A percentile compares a stretch with the other conserved stretches of the same genome.
These are phyloP conservation scores for Glomus cerebriforme DNA, from an alignment of 192 early-diverging fungal species.

Conservation along the genomic window DNA sequence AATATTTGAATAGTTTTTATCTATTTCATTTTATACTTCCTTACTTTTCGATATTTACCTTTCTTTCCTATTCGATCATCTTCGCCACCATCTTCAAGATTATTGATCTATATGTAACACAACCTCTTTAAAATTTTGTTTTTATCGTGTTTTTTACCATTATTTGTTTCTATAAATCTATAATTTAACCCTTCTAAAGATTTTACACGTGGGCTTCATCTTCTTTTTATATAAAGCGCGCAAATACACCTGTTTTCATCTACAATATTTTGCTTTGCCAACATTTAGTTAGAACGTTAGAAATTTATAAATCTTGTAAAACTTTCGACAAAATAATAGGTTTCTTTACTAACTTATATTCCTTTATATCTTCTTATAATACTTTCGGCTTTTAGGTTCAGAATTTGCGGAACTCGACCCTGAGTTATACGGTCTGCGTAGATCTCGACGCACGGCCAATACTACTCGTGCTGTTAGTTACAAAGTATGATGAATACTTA, in stretches of 20 bases:
- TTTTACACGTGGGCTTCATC: neutral
- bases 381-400: constrained; percentile 1
- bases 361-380: neutral
- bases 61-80: constrained; percentile 6
- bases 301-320: neutral
- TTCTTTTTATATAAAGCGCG: neutral
- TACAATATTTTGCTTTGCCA: neutral
- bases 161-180: neutral
- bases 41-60: neutral
- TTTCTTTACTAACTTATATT: neutral
- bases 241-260: neutral
- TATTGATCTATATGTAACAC: neutral
- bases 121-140: neutral
- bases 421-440: constrained; percentile 25
- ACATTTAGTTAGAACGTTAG: neutral
- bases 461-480: constrained; percentile 6
- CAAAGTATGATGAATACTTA: constrained; percentile 1
- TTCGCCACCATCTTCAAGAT: constrained; percentile 9
- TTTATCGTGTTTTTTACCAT: neutral
- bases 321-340: neutral
- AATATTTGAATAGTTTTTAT: neutral
- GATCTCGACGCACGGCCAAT: constrained; percentile 6
- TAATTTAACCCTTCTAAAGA: neutral
- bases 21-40: neutral
- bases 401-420: constrained; percentile 25